Conservation (phyloP, 108 stramenopile species). For the Chaetoceros tenuissimus region DNA sequence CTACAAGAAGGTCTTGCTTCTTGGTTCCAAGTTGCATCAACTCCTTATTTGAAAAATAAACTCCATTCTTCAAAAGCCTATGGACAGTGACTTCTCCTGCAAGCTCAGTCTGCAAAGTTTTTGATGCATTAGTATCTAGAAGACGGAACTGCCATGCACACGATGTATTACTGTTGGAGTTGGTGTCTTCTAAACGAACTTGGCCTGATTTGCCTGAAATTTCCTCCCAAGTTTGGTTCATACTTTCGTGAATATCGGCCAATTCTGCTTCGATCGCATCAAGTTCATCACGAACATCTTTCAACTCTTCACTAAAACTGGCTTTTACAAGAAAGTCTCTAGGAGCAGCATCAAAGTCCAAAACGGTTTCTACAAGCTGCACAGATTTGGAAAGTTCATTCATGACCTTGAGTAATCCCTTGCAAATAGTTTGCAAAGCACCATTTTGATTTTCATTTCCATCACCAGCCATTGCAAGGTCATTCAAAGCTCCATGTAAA, state of each 20-base stretch:
- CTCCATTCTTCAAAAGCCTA: slow-evolving; percentile 88
- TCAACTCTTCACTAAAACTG: slow-evolving; percentile 47
- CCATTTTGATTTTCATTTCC: slow-evolving; percentile 10
- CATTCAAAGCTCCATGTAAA: slow-evolving; percentile 38
- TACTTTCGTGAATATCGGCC: slow-evolving; percentile 44
- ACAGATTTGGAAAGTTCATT: slow-evolving; percentile 29
- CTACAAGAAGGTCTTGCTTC: slow-evolving; percentile 47
- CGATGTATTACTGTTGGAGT: slow-evolving; percentile 28
- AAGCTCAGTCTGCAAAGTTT: slow-evolving; percentile 33
- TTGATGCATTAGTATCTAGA: slow-evolving; percentile 62
- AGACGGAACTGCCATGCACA: slow-evolving; percentile 72
- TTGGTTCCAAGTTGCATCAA: slow-evolving; percentile 50
- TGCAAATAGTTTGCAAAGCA: slow-evolving; percentile 1
- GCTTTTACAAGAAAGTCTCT: slow-evolving; percentile 82
- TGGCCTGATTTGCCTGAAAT: slow-evolving; percentile 31
- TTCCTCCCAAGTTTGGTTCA: slow-evolving; percentile 61
- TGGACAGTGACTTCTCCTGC: slow-evolving; percentile 49
- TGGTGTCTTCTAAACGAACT: slow-evolving; percentile 59
- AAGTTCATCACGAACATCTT: slow-evolving; percentile 58
- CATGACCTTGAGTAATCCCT: slow-evolving; percentile 2
- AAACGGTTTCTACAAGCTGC: slow-evolving; percentile 50
- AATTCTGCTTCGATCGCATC: slow-evolving; percentile 55
- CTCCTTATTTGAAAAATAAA: slow-evolving; percentile 84
- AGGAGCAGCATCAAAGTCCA: slow-evolving; percentile 76
- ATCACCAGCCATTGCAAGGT: slow-evolving; percentile 5